phyloP scores from a whole-genome alignment of 768 basidiomycete genomes.

The Tylopilus sp. region DNA sequence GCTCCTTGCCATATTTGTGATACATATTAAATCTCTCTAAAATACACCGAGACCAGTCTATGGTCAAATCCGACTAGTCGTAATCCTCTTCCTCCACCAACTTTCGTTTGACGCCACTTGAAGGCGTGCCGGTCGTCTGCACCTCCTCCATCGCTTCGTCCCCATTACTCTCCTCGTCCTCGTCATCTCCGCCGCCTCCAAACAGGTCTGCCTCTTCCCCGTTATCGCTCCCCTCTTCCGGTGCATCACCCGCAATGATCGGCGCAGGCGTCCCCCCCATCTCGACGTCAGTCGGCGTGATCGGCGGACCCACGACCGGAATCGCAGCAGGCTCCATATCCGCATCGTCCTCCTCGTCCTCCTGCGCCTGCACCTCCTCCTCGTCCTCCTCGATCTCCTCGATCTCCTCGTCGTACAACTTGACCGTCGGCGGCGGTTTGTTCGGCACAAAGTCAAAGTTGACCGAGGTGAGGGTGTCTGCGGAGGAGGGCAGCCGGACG shows the following conservation, averaged over 20 bases:
- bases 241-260: slow-evolving; percentile 33
- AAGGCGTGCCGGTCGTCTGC: slow-evolving; percentile 47
- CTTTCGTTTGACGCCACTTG: slow-evolving; percentile 72
- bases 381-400: slow-evolving; percentile 68
- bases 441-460: slow-evolving; percentile 88
- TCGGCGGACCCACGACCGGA: slow-evolving; percentile 33
- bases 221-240: slow-evolving; percentile 67
- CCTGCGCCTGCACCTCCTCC: slow-evolving; percentile 32
- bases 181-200: slow-evolving; percentile 65
- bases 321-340: slow-evolving; percentile 70
- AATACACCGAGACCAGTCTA: slow-evolving; percentile 6
- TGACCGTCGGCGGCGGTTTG: slow-evolving; percentile 74
- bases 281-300: slow-evolving; percentile 65
- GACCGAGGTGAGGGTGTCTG: slow-evolving; percentile 73
- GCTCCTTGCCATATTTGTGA: slow-evolving; percentile 23
- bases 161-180: slow-evolving; percentile 54
- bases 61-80: slow-evolving; percentile 41
- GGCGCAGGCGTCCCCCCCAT: slow-evolving; percentile 37
- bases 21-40: slow-evolving; percentile 27
- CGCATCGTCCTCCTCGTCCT: slow-evolving; percentile 55
- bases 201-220: slow-evolving; percentile 78
- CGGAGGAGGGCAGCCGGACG: slow-evolving; percentile 65
- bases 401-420: slow-evolving; percentile 74
- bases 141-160: slow-evolving; percentile 81
- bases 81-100: slow-evolving; percentile 87